A percentile compares a stretch with the other conserved stretches of the same genome.
These are phyloP conservation scores for Mycena capillaripes DNA, from an alignment of 768 basidiomycete species.

Conservation along the genomic window DNA sequence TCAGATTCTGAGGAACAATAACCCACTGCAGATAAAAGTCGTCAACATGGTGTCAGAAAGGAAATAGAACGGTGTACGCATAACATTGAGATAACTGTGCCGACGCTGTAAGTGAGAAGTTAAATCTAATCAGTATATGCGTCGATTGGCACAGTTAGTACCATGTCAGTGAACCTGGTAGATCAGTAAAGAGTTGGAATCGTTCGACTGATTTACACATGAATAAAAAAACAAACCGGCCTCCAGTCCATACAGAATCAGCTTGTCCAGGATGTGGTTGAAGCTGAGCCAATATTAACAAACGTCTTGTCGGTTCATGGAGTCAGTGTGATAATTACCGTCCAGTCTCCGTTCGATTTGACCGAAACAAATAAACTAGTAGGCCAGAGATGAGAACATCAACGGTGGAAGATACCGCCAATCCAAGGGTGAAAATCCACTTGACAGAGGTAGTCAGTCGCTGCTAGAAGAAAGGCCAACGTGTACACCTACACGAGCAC, in stretches of 20 bases:
- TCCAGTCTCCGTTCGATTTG: constrained; percentile 46
- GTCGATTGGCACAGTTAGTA: constrained; percentile 28
- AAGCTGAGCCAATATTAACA: constrained; percentile 40
- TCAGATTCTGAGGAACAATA: constrained; percentile 58
- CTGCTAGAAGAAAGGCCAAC: not conserved
- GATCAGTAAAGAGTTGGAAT: not conserved
- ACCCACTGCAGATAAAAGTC: constrained; percentile 55
- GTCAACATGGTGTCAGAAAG: not conserved
- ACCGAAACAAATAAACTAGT: constrained; percentile 51
- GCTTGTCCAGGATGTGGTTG: constrained; percentile 51
- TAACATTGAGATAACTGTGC: constrained; percentile 54
- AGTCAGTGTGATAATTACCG: constrained; percentile 39
- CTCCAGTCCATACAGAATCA: constrained; percentile 57
- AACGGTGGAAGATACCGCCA: constrained; percentile 56
- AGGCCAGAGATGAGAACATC: constrained; percentile 55
- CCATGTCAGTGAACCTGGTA: constrained; percentile 52
- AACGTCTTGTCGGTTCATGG: not conserved
- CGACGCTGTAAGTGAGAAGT: constrained; percentile 41
- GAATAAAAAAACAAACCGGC: constrained; percentile 41
- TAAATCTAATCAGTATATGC: not conserved
- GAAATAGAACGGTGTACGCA: constrained; percentile 38
- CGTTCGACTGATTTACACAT: not conserved
- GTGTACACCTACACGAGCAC: constrained; percentile 29
- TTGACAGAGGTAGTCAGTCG: constrained; percentile 34
- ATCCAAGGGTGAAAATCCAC: constrained; percentile 62